These are phyloP conservation scores for Termitomyces bulborhizus DNA, from an alignment of 768 basidiomycete genomes.

Conservation along the genomic window DNA sequence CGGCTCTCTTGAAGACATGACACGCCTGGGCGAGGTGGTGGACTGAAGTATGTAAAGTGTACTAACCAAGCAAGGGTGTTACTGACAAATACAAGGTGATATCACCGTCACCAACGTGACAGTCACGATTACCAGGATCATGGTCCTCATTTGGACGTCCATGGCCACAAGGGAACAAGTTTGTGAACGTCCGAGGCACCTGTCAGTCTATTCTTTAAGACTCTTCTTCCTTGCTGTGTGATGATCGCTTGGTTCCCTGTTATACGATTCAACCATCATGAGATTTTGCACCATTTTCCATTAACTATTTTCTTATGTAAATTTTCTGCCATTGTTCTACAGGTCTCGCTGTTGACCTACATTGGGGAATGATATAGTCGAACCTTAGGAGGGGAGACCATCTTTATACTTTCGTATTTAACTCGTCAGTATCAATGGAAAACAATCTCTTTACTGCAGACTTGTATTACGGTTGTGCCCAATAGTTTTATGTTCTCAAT, in stretches of 20 bases:
- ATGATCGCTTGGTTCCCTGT: slow-evolving; percentile 60
- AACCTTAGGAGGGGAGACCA: not conserved
- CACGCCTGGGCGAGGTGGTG: not conserved
- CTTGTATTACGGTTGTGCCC: not conserved
- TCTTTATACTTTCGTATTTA: not conserved
- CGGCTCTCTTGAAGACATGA: slow-evolving; percentile 67
- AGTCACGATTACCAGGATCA: not conserved
- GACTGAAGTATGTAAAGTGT: not conserved
- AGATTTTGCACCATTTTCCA: slow-evolving; percentile 7
- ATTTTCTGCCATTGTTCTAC: not conserved
- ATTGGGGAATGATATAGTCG: not conserved
- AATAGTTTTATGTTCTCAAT: not conserved
- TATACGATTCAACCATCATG: slow-evolving; percentile 38
- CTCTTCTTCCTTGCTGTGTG: slow-evolving; percentile 13
- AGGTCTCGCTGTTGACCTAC: not conserved
- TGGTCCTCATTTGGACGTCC: no score
- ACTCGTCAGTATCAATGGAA: not conserved
- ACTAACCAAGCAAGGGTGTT: not conserved
- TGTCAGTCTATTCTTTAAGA: slow-evolving; percentile 16
- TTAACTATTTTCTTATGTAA: not conserved
- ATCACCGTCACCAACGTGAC: slow-evolving; percentile 7
- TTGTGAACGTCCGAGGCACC: no score
- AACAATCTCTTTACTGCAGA: not conserved
- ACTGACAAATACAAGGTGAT: slow-evolving; percentile 9
- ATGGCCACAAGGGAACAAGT: no score